Base-by-base conservation (phyloP, 208 protist species). In the Phytomonas serpens region DNA sequence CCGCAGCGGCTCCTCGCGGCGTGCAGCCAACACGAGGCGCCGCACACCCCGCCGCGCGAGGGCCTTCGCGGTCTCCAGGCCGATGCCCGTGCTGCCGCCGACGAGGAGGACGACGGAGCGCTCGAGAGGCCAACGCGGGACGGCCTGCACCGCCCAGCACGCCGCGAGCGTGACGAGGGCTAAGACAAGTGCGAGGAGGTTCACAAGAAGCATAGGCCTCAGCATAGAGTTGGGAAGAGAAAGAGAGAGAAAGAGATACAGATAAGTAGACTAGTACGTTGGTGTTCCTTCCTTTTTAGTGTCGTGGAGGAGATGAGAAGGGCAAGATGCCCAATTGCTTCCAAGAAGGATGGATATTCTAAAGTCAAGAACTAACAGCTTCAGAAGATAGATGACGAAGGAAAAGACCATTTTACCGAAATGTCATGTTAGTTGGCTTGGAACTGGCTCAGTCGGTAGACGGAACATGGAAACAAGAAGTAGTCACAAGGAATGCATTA, bases 41-140 rank as follows among this genome's bases (percentile, higher is more conserved):
- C 76, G 72, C 47, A 83, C 87, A 11, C 79, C 62, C 29, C 78
- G 71, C 13, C 75, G 77, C 16, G 76, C 80, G 6, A 97, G 81
- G 61, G 71, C 69, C 71, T 87, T 77, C 11, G 86, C 93, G 1
- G 81, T 87, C 57, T 88, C 85, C 7, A 93, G 69, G 30, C 93
- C 93, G 71, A 97, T 97, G 40, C 93, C 93, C 0, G 64, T 72
- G 67, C 89, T 94, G 52, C 93, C 93, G 38, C 93, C 93, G 14
- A 89, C 94, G 47, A 97, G 72, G 34, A 95, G 80, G 62, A 87
- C 91, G 61, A 75, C 84, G 29, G 81, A 86, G n/a, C 76, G 76
- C 33, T 38, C 31, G 51, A 91, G 82, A 4, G 81, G 72, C 81
- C 84, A 89, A 16, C 74, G 68, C 7, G 81, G 79, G n/a, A 90